Percentiles rank a stretch among this genome's conserved stretches.
These are phyloP conservation scores for Conringia planisiliqua DNA, from an alignment of 345 rosid species.

Conservation along the genomic window DNA sequence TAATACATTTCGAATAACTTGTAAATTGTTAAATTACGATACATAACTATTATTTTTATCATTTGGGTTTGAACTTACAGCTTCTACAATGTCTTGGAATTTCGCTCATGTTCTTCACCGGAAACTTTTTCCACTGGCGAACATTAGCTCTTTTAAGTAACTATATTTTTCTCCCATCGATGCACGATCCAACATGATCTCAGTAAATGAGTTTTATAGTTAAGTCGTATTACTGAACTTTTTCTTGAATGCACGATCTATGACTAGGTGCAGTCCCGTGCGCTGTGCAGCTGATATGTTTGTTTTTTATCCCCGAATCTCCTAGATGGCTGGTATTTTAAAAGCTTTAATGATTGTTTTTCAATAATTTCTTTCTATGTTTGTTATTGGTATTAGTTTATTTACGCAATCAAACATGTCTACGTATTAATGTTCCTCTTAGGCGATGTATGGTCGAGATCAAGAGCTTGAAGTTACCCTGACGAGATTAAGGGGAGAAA, in stretches of 20 bases:
- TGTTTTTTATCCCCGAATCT: constrained; percentile 54
- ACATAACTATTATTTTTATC: neutral
- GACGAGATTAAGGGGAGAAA: constrained; percentile 35
- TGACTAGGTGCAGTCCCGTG: constrained; percentile 38
- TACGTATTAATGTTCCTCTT: neutral
- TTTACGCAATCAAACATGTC: neutral
- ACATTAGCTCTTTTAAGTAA: constrained; percentile 45
- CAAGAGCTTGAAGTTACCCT: constrained; percentile 28
- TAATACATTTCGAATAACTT: neutral
- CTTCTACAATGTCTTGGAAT: constrained; percentile 39
- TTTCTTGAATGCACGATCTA: neutral
- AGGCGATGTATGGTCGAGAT: constrained; percentile 33
- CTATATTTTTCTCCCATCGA: no score
- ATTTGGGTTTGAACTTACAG: constrained; percentile 19
- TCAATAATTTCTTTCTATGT: neutral
- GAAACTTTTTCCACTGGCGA: constrained; percentile 49
- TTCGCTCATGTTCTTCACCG: constrained; percentile 39
- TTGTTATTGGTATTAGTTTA: neutral
- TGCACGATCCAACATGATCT: neutral
- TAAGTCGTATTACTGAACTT: neutral
- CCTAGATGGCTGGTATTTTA: constrained; percentile 53
- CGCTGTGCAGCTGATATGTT: constrained; percentile 32
- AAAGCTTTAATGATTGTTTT: neutral
- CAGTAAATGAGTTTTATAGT: neutral
- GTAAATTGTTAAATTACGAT: neutral